Evolutionary conservation across 2,329 filamentous ascomycete species (phyloP).

Genomic region (Talaromyces sp.): DNA sequence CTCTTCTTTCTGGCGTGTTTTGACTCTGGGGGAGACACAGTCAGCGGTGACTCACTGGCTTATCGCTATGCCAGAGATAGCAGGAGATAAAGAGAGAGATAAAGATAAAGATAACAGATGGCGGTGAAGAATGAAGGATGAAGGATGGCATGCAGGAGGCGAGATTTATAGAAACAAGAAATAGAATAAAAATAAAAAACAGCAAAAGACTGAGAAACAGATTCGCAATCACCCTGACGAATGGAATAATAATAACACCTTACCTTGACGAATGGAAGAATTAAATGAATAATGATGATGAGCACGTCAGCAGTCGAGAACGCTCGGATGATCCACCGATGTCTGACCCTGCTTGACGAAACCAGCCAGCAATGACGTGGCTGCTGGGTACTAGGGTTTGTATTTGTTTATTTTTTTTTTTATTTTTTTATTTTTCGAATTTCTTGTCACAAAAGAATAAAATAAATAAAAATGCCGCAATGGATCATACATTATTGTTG

Average conservation of each 20-base stretch:
- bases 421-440: not conserved
- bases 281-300: not conserved
- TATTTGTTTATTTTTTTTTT: too few relatives aligned
- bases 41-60: not conserved
- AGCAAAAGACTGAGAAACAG: not conserved
- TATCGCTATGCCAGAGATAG: not conserved
- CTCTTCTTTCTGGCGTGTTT: too few relatives aligned
- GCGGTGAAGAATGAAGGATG: not conserved
- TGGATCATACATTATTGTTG: not conserved
- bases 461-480: not conserved
- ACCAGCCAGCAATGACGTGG: not conserved
- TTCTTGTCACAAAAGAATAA: not conserved
- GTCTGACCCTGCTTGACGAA: not conserved
- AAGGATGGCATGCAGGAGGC: not conserved
- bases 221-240: not conserved
- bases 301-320: not conserved
- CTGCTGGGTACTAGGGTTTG: too few relatives aligned
- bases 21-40: too few relatives aligned
- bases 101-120: not conserved
- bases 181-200: too few relatives aligned
- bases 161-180: not conserved
- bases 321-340: not conserved
- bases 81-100: not conserved
- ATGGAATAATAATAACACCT: not conserved
- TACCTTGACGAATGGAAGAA: too few relatives aligned